Evolutionary conservation across 2,329 filamentous ascomycete species (phyloP), one percentile per base, ranked within the genome.

Genomic region (Hypoxylon sp.): DNA sequence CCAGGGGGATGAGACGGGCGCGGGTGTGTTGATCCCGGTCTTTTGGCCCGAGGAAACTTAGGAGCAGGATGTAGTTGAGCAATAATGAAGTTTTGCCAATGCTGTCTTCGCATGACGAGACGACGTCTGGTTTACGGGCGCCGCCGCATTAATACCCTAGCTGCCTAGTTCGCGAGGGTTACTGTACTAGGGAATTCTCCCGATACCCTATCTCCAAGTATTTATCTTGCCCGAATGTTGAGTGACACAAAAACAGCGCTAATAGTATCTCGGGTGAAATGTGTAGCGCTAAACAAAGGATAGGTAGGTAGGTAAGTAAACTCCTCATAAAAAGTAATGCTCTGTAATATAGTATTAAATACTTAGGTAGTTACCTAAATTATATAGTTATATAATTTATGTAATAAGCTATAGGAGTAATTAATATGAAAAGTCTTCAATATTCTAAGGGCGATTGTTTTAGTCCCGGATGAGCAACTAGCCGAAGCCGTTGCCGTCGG

Each of bases 11-110:
- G 68, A 70, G 28, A 66, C 70, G 2, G 74, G 71, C 4, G 63
- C 70, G 2, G 74, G 71, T 6, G 63, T 72, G 38, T 14, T 75
- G 53, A 72, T 74, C 36, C 72, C 71, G 32, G 63, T 66, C 11
- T 73, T 74, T 34, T 75, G 71, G 72, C 71, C 67, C 1, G 50
- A 67, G 28, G 67, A 68, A 1, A 72, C 63, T 32, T 23, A 59
- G 25, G 67, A 69, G 14, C 50, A 70, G 50, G 70, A 75, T 38
- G 56, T 61, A n/a, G 67, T 14, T 38, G 21, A 53, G 6, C 25
- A 49, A 19, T 30, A 66, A 9, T 60, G 32, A 28, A 23, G 10
- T n/a, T 11, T 36, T 5, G 5, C 34, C 14, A 36, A 36, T 6
- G 13, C 3, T n/a, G 13, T 36, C 13, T n/a, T 36, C 6, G 34